These are phyloP conservation scores for Metarhizium rileyi DNA, from an alignment of 2,329 filamentous ascomycete species.

Conservation along the genomic window DNA sequence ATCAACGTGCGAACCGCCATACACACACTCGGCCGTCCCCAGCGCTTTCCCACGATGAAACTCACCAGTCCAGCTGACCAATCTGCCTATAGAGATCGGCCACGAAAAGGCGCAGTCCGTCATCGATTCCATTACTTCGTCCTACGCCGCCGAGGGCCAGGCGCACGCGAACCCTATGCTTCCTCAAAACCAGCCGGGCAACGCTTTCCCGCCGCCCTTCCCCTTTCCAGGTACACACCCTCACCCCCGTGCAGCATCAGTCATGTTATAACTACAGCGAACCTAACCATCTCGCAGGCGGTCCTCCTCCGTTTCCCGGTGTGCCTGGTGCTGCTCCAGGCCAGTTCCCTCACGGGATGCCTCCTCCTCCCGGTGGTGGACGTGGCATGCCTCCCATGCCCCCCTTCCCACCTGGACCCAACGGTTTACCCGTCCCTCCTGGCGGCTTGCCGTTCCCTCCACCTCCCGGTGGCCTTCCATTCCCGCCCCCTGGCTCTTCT, in stretches of 20 bases:
- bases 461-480: conserved; percentile 25
- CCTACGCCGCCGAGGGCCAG: conserved; percentile 90
- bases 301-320: conserved; percentile 50
- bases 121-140: conserved; percentile 94
- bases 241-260: conserved; percentile 6
- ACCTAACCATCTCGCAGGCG: conserved; percentile 17
- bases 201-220: conserved; percentile 43
- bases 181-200: conserved; percentile 54
- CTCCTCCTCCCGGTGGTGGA: conserved; percentile 36
- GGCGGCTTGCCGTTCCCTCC: conserved; percentile 28
- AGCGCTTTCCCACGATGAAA: not conserved
- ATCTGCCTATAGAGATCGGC: conserved; percentile 64
- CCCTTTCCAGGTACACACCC: conserved; percentile 45
- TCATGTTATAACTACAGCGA: conserved; percentile 20
- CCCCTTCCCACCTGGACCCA: conserved; percentile 32
- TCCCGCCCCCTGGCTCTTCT: conserved; percentile 28
- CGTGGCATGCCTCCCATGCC: conserved; percentile 40
- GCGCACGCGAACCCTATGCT: conserved; percentile 78
- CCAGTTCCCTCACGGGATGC: conserved; percentile 1
- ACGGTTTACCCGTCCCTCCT: conserved; percentile 29
- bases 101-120: conserved; percentile 98
- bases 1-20: conserved; percentile 60
- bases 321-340: conserved; percentile 21
- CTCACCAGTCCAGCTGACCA: not conserved
- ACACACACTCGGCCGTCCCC: not conserved